Conservation (phyloP, 176 grass and related monocot genomes). For the Phoenix roebelenii region DNA sequence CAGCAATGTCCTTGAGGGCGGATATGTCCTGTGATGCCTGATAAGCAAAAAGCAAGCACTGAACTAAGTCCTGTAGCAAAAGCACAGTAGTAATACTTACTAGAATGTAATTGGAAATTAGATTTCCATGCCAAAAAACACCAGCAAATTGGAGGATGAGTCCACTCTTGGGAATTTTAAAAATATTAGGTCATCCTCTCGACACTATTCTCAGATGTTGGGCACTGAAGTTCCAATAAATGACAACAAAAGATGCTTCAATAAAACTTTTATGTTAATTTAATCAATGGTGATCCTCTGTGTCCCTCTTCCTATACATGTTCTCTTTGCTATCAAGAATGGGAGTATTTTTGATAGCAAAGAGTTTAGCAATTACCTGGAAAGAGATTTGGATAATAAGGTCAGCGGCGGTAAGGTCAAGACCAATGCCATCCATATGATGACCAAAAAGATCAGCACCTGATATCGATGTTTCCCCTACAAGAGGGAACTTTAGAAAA, state of each 20-base stretch:
- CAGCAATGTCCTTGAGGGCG: constrained; percentile 86
- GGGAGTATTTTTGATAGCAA: neutral
- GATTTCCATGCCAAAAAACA: too few species aligned
- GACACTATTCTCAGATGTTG: too few species aligned
- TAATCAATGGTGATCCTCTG: too few species aligned
- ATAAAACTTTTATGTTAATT: too few species aligned
- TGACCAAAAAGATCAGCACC: constrained; percentile 85
- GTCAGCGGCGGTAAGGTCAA: constrained; percentile 58
- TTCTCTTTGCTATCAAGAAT: neutral
- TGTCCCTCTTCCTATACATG: neutral
- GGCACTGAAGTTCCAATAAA: too few species aligned
- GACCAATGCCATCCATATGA: constrained; percentile 25
- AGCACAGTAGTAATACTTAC: neutral
- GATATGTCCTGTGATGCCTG: constrained; percentile 91
- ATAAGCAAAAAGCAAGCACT: neutral
- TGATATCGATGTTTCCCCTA: constrained; percentile 80
- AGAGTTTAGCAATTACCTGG: constrained; percentile 38
- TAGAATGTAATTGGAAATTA: too few species aligned
- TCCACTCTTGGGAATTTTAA: too few species aligned
- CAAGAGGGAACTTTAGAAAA: neutral
- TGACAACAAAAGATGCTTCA: too few species aligned
- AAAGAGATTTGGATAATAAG: constrained; percentile 79
- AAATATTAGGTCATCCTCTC: too few species aligned
- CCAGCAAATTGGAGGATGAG: too few species aligned
- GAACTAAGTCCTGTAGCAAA: neutral